Evolutionary conservation across 108 stramenopile species (phyloP), one percentile per base, ranked within the genome.

Genomic region (Pseudonitzschia multistriata): DNA sequence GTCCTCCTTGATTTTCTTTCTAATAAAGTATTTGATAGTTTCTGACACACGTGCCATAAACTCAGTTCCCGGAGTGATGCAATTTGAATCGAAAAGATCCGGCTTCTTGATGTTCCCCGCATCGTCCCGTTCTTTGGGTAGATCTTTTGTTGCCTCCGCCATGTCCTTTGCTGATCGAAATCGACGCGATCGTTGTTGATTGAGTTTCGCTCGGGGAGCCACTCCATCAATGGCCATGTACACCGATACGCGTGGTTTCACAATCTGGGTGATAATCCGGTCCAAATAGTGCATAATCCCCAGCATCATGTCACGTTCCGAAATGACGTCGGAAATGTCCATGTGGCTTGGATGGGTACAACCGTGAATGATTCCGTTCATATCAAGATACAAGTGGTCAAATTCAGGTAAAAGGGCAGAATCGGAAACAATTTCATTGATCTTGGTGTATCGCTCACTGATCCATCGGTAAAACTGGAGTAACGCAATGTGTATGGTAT

Each of bases 331-430:
- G n/a, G 93, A 83, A 49, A 97, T 81, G 73, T 96, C 95, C 66
- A 87, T 65, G 71, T 92, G 81, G 69, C 62, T 81, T 29, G 92
- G 91, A 79, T 99, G 98, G 7, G 96, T 95, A 80, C 97, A 97
- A 7, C 97, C 97, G 78, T 99, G 99, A 70, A 99, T 98, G 72
- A 99, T 96, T 21, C 99, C 99, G 70, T 99, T 99, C 99, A 99
- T 98, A 76, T 99, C 99, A 66, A 99, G 76, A 66, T 99, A 99
- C 70, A 99, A 79, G 67, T 98, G 97, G 69, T 95, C 94, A 66
- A 95, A 90, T 60, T 91, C 90, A 5, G 94, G 94, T 52, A 95
- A 70, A 14, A 95, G 74, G 21, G 94, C 90, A 39, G 85, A 84
- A 71, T 95, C 92, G 10, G 96, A 88, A 45, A 98, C 92, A 50